phyloP scores from a whole-genome alignment of 2,329 filamentous ascomycete species.

The Cytospora leucostoma region DNA sequence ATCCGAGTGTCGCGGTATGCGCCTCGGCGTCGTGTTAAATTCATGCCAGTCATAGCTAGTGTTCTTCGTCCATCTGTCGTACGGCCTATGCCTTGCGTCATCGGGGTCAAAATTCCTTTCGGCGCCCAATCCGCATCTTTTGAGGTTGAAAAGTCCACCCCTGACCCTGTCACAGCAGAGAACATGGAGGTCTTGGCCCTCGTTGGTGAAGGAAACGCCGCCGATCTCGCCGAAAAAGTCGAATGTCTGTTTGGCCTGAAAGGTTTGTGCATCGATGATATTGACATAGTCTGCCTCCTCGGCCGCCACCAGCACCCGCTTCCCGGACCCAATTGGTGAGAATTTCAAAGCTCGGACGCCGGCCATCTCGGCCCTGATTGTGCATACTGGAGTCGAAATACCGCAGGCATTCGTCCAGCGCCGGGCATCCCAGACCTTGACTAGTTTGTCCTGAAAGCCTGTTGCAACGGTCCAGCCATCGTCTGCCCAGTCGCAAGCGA shows the following conservation, averaged over 20 bases:
- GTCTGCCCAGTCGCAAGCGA: conserved; percentile 78
- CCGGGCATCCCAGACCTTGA: conserved; percentile 77
- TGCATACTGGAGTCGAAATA: conserved; percentile 48
- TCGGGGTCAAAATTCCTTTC: conserved; percentile 37
- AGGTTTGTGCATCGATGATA: conserved; percentile 68
- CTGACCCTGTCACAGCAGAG: conserved; percentile 66
- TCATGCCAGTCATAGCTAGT: conserved; percentile 34
- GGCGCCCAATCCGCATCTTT: conserved; percentile 46
- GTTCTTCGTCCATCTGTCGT: conserved; percentile 22
- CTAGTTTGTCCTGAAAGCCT: conserved; percentile 71
- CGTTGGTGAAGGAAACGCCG: conserved; percentile 66
- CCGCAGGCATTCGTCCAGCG: conserved; percentile 62
- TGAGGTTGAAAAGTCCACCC: conserved; percentile 67
- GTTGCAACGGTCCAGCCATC: conserved; percentile 77
- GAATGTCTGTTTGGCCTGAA: conserved; percentile 66
- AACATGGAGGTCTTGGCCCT: conserved; percentile 67
- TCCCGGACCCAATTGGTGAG: conserved; percentile 69
- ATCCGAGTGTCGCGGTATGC: conserved; percentile 21
- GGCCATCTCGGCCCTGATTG: conserved; percentile 66
- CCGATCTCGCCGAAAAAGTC: conserved; percentile 77
- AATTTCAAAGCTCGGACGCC: conserved; percentile 70
- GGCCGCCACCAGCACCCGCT: conserved; percentile 67
- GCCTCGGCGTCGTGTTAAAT: conserved; percentile 28
- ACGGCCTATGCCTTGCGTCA: conserved; percentile 9
- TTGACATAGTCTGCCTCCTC: conserved; percentile 76